These are phyloP conservation scores for Metarhizium sp. DNA, from an alignment of 2,329 filamentous ascomycete genomes.

Conservation along the genomic window DNA sequence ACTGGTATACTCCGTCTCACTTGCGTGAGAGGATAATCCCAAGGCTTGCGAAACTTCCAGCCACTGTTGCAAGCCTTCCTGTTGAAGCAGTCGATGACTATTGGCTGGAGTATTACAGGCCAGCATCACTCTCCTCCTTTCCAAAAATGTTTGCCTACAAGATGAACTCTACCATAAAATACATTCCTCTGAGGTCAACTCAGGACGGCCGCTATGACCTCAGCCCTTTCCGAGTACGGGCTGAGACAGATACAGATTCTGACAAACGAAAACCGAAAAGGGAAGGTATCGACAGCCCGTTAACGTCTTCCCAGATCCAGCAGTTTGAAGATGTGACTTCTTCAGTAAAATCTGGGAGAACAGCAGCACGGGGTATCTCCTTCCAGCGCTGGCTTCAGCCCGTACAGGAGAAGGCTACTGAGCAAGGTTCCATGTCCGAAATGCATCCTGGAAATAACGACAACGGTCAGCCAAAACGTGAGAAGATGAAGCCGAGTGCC, in stretches of 20 bases:
- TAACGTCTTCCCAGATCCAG: constrained; percentile 23
- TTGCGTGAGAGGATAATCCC: constrained; percentile 54
- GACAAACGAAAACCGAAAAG: constrained; percentile 57
- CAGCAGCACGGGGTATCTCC: constrained; percentile 37
- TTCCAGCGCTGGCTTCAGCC: constrained; percentile 56
- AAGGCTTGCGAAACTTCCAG: constrained; percentile 29
- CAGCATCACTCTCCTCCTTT: constrained; percentile 77
- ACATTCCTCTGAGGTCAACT: constrained; percentile 66
- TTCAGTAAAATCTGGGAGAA: constrained; percentile 28
- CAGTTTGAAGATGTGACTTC: constrained; percentile 30
- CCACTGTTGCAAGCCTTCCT: constrained; percentile 29
- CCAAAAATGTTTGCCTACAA: constrained; percentile 87
- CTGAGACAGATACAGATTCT: constrained; percentile 47
- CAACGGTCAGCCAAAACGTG: not conserved
- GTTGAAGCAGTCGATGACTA: constrained; percentile 76
- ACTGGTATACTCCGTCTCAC: constrained; percentile 74
- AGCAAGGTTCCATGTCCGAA: constrained; percentile 1
- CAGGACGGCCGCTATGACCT: constrained; percentile 70
- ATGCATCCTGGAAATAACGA: not conserved
- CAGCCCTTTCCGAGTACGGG: constrained; percentile 79
- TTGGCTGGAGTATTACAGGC: constrained; percentile 95
- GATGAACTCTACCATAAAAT: constrained; percentile 81
- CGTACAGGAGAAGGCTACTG: constrained; percentile 24
- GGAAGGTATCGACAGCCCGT: constrained; percentile 58
- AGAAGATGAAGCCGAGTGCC: constrained; percentile 44